A percentile compares a stretch with the other conserved stretches of the same genome.
Conservation (phyloP, 1,139 yeast genomes). For the Candida tropicalis region DNA sequence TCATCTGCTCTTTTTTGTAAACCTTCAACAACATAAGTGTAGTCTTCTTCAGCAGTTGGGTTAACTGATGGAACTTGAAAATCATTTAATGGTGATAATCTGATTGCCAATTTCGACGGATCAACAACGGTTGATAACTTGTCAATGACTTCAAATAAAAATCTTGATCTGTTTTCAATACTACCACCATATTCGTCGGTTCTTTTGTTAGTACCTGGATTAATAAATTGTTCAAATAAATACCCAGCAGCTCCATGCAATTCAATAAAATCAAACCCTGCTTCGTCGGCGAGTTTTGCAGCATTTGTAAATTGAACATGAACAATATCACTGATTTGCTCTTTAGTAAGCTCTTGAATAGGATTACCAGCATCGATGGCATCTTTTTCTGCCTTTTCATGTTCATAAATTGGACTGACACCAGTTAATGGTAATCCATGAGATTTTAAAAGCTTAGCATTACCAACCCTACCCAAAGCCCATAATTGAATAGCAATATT, state of each 20-base stretch:
- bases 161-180: slow-evolving; percentile 64
- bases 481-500: slow-evolving; percentile 55
- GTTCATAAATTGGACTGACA: slow-evolving; percentile 25
- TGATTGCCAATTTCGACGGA: slow-evolving; percentile 45
- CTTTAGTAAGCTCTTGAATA: slow-evolving; percentile 40
- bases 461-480: slow-evolving; percentile 59
- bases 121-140: slow-evolving; percentile 47
- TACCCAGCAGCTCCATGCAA: slow-evolving; percentile 73
- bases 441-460: slow-evolving; percentile 40
- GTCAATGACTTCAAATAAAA: slow-evolving; percentile 58
- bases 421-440: slow-evolving; percentile 27
- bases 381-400: slow-evolving; percentile 24
- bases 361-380: slow-evolving; percentile 34
- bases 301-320: slow-evolving; percentile 38
- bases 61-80: slow-evolving; percentile 41
- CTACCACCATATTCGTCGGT: slow-evolving; percentile 59
- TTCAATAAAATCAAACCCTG: slow-evolving; percentile 72
- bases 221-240: slow-evolving; percentile 60
- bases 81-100: slow-evolving; percentile 61
- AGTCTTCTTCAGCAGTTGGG: slow-evolving; percentile 33
- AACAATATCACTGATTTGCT: slow-evolving; percentile 43
- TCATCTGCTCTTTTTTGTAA: slow-evolving; percentile 40
- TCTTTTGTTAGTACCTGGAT: slow-evolving; percentile 49
- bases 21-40: slow-evolving; percentile 36
- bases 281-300: slow-evolving; percentile 48